Percentiles rank a stretch among this genome's conserved stretches.
Evolutionary conservation across 2,329 filamentous ascomycete genomes (phyloP).

Genomic region (Pseudopyrenochaeta lycopersici): DNA sequence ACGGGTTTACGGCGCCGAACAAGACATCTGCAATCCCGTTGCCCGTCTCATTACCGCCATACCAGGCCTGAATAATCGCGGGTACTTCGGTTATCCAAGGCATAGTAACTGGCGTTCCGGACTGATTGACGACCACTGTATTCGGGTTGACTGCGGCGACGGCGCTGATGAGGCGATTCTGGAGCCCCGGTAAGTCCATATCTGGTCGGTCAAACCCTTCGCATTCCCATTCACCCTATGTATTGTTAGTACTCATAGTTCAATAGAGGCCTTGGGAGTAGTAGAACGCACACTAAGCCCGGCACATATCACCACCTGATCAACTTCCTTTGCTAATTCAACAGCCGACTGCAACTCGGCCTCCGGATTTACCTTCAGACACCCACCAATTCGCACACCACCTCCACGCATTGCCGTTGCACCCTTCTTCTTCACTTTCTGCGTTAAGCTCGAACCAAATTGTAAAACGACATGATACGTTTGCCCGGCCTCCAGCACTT

Average conservation of each 20-base stretch:
- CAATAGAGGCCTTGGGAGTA: neutral
- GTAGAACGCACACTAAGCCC: constrained; percentile 67
- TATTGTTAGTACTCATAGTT: neutral
- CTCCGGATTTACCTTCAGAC: constrained; percentile 61
- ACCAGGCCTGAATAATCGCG: constrained; percentile 77
- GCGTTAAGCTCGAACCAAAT: constrained; percentile 12
- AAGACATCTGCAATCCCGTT: constrained; percentile 79
- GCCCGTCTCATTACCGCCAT: constrained; percentile 85
- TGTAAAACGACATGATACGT: constrained; percentile 50
- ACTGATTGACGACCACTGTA: constrained; percentile 81
- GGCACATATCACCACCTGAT: constrained; percentile 57
- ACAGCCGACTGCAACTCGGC: constrained; percentile 12
- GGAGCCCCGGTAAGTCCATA: constrained; percentile 64
- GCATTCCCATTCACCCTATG: constrained; percentile 69
- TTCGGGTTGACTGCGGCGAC: constrained; percentile 70
- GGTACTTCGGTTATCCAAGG: constrained; percentile 79
- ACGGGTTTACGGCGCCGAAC: constrained; percentile 77
- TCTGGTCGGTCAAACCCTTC: constrained; percentile 69
- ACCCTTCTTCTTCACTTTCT: constrained; percentile 5
- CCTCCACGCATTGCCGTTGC: constrained; percentile 48
- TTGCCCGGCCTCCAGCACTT: constrained; percentile 66
- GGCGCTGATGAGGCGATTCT: constrained; percentile 66
- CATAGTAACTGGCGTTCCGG: constrained; percentile 80
- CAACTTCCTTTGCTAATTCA: constrained; percentile 50
- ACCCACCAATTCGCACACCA: constrained; percentile 67